These are phyloP conservation scores for Tirmania nivea DNA, from an alignment of 495 filamentous ascomycete genomes.

Conservation along the genomic window DNA sequence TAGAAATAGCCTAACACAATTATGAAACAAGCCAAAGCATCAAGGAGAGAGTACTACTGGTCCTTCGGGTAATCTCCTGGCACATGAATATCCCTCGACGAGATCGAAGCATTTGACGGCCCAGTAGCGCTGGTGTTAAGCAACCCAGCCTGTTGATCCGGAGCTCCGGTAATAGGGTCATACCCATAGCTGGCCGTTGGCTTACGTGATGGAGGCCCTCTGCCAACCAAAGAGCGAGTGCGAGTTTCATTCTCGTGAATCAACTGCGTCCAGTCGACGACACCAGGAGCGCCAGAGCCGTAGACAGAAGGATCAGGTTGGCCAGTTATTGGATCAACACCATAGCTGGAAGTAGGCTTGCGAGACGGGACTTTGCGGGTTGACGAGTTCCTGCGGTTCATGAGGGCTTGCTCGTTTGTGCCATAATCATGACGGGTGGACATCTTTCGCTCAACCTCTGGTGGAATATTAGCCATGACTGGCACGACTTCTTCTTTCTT, in stretches of 20 bases:
- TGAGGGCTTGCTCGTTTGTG: slow-evolving; percentile 4
- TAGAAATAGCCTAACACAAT: too few species aligned
- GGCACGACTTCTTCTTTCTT: slow-evolving; percentile 11
- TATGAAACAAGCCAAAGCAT: too few species aligned
- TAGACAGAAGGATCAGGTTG: slow-evolving; percentile 4
- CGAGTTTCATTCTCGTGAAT: too few species aligned
- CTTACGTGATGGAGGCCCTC: too few species aligned
- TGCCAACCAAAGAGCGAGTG: too few species aligned
- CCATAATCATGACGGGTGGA: slow-evolving; percentile 11
- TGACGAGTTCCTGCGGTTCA: slow-evolving; percentile 8
- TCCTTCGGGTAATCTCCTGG: slow-evolving; percentile 35
- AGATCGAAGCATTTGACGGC: not conserved
- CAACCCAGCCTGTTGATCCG: too few species aligned
- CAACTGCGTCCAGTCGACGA: too few species aligned
- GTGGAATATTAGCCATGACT: slow-evolving; percentile 11
- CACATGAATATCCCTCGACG: slow-evolving; percentile 27
- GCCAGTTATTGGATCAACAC: slow-evolving; percentile 19
- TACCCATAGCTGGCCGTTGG: too few species aligned
- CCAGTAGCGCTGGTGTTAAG: too few species aligned
- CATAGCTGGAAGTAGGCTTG: slow-evolving; percentile 23
- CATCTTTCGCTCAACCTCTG: slow-evolving; percentile 14
- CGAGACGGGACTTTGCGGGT: slow-evolving; percentile 27
- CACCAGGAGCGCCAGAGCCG: too few species aligned
- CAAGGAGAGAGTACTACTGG: not conserved
- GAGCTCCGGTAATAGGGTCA: too few species aligned